Percentiles rank a stretch among this genome's conserved stretches.
Evolutionary conservation across 495 filamentous ascomycete species (phyloP).

Genomic region (Acidomyces sp.): DNA sequence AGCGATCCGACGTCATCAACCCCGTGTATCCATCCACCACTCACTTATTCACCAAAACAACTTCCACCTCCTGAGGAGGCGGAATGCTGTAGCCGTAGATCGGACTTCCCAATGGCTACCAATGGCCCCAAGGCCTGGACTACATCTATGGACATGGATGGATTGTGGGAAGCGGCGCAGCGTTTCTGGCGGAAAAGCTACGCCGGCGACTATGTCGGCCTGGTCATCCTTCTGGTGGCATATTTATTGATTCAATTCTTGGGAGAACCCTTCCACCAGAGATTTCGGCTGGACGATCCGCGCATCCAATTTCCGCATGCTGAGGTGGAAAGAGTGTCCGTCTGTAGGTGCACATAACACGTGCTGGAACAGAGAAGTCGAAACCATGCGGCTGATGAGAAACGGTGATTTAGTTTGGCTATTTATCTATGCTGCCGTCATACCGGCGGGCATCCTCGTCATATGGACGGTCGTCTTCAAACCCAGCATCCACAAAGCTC

Average conservation of each 20-base stretch:
- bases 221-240: conserved; percentile 50
- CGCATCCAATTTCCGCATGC: conserved; percentile 80
- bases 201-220: conserved; percentile 72
- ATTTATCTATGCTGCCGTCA: conserved; percentile 58
- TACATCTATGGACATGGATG: too few relatives aligned
- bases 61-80: too few relatives aligned
- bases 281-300: conserved; percentile 70
- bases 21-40: too few relatives aligned
- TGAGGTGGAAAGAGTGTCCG: conserved; percentile 67
- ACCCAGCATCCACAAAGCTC: conserved; percentile 61
- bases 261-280: conserved; percentile 75
- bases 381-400: neutral
- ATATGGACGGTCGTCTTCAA: conserved; percentile 48
- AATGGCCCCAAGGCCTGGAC: too few relatives aligned
- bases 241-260: conserved; percentile 59
- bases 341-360: too few relatives aligned
- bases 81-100: too few relatives aligned
- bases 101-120: too few relatives aligned
- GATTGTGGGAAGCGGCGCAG: neutral
- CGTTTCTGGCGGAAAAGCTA: conserved; percentile 44
- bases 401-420: conserved; percentile 42
- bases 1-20: too few relatives aligned
- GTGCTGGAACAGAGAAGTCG: conserved; percentile 18
- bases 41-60: too few relatives aligned
- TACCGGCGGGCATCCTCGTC: conserved; percentile 54